Base-by-base conservation (phyloP, 805 yeast species). In the Kluyveromyces starmeri region DNA sequence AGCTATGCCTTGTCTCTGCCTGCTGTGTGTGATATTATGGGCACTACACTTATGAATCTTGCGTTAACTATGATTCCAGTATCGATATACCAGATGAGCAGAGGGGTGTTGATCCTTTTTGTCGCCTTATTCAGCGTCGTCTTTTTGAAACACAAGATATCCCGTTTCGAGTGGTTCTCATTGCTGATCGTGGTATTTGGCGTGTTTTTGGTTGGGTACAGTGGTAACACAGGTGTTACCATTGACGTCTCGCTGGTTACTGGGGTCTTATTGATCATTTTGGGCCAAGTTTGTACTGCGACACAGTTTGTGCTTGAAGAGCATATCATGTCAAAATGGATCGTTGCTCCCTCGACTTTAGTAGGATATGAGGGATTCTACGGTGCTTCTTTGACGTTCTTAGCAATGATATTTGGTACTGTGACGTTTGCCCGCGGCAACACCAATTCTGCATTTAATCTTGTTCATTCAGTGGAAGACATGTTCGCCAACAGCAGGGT, bases 61-160 rank as follows among this genome's bases (percentile, higher is more conserved):
- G 92, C 92, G 0, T 63, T 83, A 40, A 53, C 80, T 16, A 76
- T 75, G 55, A 75, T 78, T 1, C 89, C 92, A 0, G 92, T 82
- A 7, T 78, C 86, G 1, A 70, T 82, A 32, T 83, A 81, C 55
- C 94, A 83, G 53, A 83, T 83, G 94, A 76, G 81, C n/a, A 64
- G 94, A 43, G 92, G 94, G 2, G 72, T 85, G 0, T 61, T 81
- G 27, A 83, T 83, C 27, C 58, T 83, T 27, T 81, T 80, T 58
- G 94, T 82, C 16, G 94, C 88, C 1, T 55, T 75, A 11, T 67
- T 81, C 48, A 75, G 84, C 15, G 78, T 78, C 24, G 18, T 77
- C 1, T 79, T 81, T 48, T 66, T 83, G 42, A 62, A 68, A 30
- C 67, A 73, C 27, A 57, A 52, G 13, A 73, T 83, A 31, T 62